A percentile compares a stretch with the other conserved stretches of the same genome.
These are phyloP conservation scores for Prunus salicina DNA, from an alignment of 306 rosid species.

Conservation along the genomic window DNA sequence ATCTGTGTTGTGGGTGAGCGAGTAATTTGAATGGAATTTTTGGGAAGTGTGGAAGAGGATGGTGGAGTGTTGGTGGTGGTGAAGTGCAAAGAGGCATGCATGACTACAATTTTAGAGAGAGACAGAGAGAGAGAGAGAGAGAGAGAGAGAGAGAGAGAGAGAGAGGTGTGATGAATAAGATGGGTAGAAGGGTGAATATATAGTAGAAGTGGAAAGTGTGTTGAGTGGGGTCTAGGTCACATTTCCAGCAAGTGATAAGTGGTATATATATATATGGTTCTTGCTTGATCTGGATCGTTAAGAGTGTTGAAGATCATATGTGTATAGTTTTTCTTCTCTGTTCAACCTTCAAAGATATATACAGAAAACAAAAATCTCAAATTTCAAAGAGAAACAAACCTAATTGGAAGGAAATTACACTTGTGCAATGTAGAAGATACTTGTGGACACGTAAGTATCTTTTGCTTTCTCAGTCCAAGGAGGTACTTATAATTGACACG, in stretches of 20 bases:
- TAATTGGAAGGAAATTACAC: neutral
- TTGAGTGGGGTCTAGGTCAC: neutral
- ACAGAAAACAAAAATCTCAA: too few species aligned
- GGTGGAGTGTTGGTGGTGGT: neutral
- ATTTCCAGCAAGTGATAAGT: neutral
- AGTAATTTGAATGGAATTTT: neutral
- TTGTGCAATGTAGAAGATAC: neutral
- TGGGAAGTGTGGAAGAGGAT: neutral
- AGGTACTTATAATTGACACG: neutral
- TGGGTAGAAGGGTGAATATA: neutral
- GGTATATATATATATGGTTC: neutral
- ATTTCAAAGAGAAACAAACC: neutral
- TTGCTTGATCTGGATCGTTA: neutral
- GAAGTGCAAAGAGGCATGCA: slow-evolving; percentile 29
- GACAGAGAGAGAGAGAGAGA: too few species aligned
- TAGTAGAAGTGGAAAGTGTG: neutral
- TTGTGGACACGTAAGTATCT: neutral
- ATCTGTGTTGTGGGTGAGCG: neutral
- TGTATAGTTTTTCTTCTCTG: too few species aligned
- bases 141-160: too few species aligned
- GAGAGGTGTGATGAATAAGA: neutral
- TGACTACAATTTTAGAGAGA: slow-evolving; percentile 5
- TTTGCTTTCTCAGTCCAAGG: neutral
- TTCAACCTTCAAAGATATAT: too few species aligned
- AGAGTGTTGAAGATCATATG: neutral